phyloP scores from a whole-genome alignment of 345 rosid species.

The Cardamine chenopodiifolia region DNA sequence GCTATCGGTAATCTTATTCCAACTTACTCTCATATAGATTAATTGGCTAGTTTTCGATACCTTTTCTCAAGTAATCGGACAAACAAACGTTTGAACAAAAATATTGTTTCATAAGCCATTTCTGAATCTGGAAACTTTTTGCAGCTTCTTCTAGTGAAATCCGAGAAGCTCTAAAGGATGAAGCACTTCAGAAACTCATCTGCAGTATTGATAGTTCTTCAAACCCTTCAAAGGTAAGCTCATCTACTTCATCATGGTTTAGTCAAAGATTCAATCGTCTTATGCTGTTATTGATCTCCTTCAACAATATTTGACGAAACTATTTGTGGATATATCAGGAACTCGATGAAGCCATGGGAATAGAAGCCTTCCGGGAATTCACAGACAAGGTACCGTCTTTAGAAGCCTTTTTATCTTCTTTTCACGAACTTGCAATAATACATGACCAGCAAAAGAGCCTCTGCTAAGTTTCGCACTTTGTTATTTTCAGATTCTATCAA shows the following conservation, averaged over 20 bases:
- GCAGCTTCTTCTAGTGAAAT: conserved; percentile 43
- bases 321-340: conserved; percentile 29
- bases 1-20: conserved; percentile 57
- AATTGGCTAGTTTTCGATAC: not conserved
- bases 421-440: not conserved
- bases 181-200: conserved; percentile 42
- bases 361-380: conserved; percentile 38
- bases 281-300: not conserved
- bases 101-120: not conserved
- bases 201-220: conserved; percentile 35
- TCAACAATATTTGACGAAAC: not conserved
- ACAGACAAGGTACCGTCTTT: conserved; percentile 33
- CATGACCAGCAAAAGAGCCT: conserved; percentile 15
- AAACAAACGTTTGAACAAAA: not conserved
- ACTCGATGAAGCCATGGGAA: conserved; percentile 40
- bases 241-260: not conserved
- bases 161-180: conserved; percentile 39
- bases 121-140: conserved; percentile 17
- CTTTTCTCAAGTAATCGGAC: not conserved
- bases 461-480: conserved; percentile 26
- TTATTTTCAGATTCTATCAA: conserved; percentile 33
- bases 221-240: conserved; percentile 29
- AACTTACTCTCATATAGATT: not conserved
- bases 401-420: not conserved
- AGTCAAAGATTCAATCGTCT: not conserved